Percentiles rank a stretch among this genome's conserved stretches.
phyloP scores from a whole-genome alignment of 345 rosid species.

The Murraya paniculata region DNA sequence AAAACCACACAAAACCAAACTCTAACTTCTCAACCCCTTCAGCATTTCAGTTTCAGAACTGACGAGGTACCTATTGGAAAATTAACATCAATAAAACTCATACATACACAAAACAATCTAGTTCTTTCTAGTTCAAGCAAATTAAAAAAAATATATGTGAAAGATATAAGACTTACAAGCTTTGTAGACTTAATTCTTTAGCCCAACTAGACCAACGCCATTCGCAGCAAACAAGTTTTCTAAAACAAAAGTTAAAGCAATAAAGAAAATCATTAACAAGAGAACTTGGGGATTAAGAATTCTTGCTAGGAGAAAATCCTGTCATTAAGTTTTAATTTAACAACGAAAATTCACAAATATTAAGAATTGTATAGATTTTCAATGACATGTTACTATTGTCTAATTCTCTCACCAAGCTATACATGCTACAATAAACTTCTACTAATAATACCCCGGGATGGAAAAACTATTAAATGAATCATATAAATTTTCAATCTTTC shows the following conservation, averaged over 20 bases:
- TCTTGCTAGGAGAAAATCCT: too few relatives aligned
- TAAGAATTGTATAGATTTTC: too few relatives aligned
- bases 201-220: neutral
- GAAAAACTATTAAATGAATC: too few relatives aligned
- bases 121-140: neutral
- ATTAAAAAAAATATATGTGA: neutral
- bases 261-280: too few relatives aligned
- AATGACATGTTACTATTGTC: too few relatives aligned
- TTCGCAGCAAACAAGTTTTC: neutral
- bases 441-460: too few relatives aligned
- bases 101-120: neutral
- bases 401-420: too few relatives aligned
- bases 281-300: too few relatives aligned
- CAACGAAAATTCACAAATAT: too few relatives aligned
- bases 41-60: neutral
- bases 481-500: too few relatives aligned
- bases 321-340: too few relatives aligned
- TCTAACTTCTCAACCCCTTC: neutral
- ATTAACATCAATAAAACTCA: neutral
- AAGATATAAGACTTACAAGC: neutral
- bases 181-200: neutral
- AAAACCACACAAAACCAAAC: neutral
- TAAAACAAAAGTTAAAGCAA: neutral
- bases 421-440: too few relatives aligned
- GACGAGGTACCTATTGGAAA: neutral